Percentiles rank a stretch among this genome's conserved stretches.
These are phyloP conservation scores for Geoglossum glabrum DNA, from an alignment of 495 filamentous ascomycete species.

Conservation along the genomic window DNA sequence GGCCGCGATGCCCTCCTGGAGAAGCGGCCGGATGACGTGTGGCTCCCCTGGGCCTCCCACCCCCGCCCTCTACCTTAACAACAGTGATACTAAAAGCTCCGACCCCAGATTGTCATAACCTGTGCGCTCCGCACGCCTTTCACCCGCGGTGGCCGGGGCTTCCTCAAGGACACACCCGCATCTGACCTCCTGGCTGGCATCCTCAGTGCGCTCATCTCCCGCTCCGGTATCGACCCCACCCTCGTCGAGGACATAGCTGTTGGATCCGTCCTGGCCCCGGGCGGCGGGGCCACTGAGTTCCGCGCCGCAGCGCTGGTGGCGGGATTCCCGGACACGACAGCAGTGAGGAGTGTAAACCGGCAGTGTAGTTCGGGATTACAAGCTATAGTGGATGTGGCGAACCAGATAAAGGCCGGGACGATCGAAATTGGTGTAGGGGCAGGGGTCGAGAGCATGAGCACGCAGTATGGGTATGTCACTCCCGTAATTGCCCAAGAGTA, in stretches of 20 bases:
- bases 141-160: conserved; percentile 81
- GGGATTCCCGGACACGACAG: conserved; percentile 67
- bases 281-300: conserved; percentile 92
- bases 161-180: conserved; percentile 82
- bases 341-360: conserved; percentile 70
- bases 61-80: too few species aligned
- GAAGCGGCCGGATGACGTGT: conserved; percentile 45
- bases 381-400: conserved; percentile 81
- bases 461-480: conserved; percentile 54
- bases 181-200: conserved; percentile 73
- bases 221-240: conserved; percentile 66
- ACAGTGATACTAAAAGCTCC: too few species aligned
- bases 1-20: conserved; percentile 33
- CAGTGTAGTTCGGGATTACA: conserved; percentile 84
- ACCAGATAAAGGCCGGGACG: conserved; percentile 72
- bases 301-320: conserved; percentile 80
- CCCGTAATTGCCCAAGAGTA: not conserved
- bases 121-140: conserved; percentile 79
- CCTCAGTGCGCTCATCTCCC: conserved; percentile 58
- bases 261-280: conserved; percentile 75
- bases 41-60: not conserved
- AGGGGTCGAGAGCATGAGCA: conserved; percentile 94
- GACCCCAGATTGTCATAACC: conserved; percentile 61
- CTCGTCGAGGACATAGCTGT: conserved; percentile 86
- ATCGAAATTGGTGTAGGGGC: conserved; percentile 90